These are phyloP conservation scores for Physaria fendleri DNA, from an alignment of 345 rosid genomes.

Conservation along the genomic window DNA sequence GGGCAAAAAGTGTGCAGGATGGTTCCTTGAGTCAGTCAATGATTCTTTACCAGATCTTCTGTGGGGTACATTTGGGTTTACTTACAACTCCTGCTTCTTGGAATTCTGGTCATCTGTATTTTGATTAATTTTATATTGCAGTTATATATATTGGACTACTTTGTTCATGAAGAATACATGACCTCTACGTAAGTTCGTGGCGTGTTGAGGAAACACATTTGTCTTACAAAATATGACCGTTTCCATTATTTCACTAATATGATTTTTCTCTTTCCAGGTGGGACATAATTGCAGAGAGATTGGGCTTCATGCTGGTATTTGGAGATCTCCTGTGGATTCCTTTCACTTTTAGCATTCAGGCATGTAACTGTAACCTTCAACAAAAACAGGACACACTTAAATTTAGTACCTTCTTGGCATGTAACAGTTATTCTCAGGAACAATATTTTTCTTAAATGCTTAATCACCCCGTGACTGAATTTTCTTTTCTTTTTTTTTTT, in stretches of 20 bases:
- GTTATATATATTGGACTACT: constrained; percentile 80
- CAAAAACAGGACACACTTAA: neutral
- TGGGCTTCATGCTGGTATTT: constrained; percentile 94
- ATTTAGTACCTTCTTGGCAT: neutral
- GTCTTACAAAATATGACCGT: neutral
- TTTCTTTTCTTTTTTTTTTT: constrained; percentile 23
- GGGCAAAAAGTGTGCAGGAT: constrained; percentile 54
- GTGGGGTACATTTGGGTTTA: constrained; percentile 48
- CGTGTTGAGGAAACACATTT: neutral
- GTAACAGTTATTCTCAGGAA: neutral
- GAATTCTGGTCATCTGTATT: neutral
- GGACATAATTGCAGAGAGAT: constrained; percentile 95
- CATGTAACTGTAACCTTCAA: constrained; percentile 28
- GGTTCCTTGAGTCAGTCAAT: constrained; percentile 50
- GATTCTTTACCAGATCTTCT: constrained; percentile 80
- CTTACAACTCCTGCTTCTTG: neutral
- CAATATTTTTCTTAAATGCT: neutral
- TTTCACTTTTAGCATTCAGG: constrained; percentile 96
- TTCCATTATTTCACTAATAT: neutral
- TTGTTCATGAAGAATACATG: constrained; percentile 83
- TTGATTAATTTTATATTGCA: constrained; percentile 25
- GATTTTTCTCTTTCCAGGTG: constrained; percentile 40
- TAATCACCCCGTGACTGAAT: constrained; percentile 11
- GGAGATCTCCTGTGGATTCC: constrained; percentile 97
- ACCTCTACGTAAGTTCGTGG: constrained; percentile 73